Evolutionary conservation across 176 grass and related monocot species (phyloP).

Genomic region (Lolium rigidum): DNA sequence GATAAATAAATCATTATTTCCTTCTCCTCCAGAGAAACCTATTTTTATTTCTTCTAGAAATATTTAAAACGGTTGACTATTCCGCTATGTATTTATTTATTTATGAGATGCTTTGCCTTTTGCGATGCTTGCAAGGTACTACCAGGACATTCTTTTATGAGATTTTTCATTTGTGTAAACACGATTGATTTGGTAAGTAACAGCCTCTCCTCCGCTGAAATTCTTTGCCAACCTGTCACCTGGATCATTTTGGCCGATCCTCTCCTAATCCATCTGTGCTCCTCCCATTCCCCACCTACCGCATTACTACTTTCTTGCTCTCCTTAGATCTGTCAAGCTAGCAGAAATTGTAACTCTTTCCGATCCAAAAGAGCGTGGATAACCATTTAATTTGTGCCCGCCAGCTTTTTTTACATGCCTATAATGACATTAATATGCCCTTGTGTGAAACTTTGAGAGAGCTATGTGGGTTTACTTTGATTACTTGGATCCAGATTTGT

Average conservation of each 20-base stretch:
- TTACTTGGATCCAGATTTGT: slow-evolving; percentile 14
- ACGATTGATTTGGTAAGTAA: slow-evolving; percentile 5
- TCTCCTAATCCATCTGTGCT: not conserved
- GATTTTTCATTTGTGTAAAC: not conserved
- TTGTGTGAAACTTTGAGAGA: not conserved
- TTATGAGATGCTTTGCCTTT: not conserved
- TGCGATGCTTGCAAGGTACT: slow-evolving; percentile 14
- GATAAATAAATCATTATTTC: not conserved
- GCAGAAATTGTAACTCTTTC: not conserved
- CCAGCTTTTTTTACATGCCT: not conserved
- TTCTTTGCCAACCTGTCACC: too few relatives aligned
- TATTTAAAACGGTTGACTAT: not conserved
- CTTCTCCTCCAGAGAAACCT: too few relatives aligned
- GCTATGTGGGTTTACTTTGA: slow-evolving; percentile 10
- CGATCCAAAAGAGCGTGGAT: not conserved
- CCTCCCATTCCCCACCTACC: not conserved
- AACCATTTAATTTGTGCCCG: not conserved
- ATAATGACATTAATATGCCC: not conserved
- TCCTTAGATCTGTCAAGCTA: not conserved
- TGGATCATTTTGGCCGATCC: not conserved
- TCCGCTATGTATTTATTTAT: not conserved
- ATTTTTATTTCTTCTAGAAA: too few relatives aligned
- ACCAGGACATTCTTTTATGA: not conserved
- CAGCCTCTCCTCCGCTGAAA: not conserved
- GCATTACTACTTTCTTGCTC: not conserved